A percentile compares a stretch with the other conserved stretches of the same genome.
Evolutionary conservation across 208 protist species (phyloP).

Genomic region (Naegleria lovaniensis): DNA sequence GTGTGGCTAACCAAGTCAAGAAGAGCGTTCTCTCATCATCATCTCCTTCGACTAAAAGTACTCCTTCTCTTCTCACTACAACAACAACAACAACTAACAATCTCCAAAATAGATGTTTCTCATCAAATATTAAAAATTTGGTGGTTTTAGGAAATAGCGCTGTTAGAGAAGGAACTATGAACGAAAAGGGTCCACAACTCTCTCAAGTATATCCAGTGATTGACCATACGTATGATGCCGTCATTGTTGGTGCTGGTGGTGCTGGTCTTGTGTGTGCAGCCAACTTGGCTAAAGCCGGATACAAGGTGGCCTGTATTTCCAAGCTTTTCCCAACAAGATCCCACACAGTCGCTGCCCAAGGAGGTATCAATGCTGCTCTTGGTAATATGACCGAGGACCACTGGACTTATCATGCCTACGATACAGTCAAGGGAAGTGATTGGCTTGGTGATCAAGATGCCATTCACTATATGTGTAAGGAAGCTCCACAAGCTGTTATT

Average conservation of each 20-base stretch:
- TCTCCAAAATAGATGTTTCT: background rate
- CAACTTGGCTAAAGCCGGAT: constrained; percentile 91
- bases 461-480: constrained; percentile 99
- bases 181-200: constrained; percentile 28
- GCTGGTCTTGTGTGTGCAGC: constrained; percentile 95
- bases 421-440: constrained; percentile 98
- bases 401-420: constrained; percentile 98
- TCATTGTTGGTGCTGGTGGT: constrained; percentile 97
- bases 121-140: background rate
- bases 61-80: background rate
- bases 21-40: background rate
- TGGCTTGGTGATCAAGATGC: constrained; percentile 98
- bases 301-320: constrained; percentile 94
- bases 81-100: background rate
- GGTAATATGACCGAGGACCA: constrained; percentile 96
- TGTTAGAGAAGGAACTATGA: background rate
- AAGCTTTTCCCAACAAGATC: constrained; percentile 98
- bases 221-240: constrained; percentile 96
- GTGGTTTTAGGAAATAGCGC: background rate
- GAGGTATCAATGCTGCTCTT: constrained; percentile 93
- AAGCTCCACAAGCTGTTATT: constrained; percentile 81
- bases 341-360: constrained; percentile 97
- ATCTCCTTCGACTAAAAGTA: background rate
- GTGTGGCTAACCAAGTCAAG: background rate
- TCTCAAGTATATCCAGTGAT: constrained; percentile 80